Conservation (phyloP, 345 rosid genomes). For the Streptanthus diversifolius region DNA sequence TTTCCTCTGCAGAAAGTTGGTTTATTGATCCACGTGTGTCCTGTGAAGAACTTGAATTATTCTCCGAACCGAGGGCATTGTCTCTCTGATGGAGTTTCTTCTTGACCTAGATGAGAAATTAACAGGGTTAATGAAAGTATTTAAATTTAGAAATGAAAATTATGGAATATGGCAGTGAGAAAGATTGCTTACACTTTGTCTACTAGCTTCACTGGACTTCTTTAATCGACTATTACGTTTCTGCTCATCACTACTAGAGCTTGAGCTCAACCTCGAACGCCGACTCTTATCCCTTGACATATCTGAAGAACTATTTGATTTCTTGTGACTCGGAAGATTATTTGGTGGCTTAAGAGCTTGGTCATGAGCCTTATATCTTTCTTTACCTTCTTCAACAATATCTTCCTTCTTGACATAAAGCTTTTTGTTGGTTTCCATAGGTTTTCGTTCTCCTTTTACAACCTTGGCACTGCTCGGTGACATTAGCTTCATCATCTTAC, state of each 20-base stretch:
- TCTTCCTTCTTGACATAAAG: slow-evolving; percentile 34
- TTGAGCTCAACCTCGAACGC: slow-evolving; percentile 29
- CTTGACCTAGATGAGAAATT: slow-evolving; percentile 39
- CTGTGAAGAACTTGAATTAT: slow-evolving; percentile 15
- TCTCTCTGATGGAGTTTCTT: slow-evolving; percentile 38
- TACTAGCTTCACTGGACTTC: slow-evolving; percentile 27
- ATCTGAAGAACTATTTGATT: slow-evolving; percentile 32
- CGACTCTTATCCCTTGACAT: slow-evolving; percentile 22
- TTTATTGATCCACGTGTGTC: slow-evolving; percentile 14
- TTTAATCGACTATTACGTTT: slow-evolving; percentile 24
- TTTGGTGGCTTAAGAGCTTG: slow-evolving; percentile 33
- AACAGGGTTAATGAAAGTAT: neutral
- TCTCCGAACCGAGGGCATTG: slow-evolving; percentile 22
- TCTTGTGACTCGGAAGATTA: slow-evolving; percentile 28
- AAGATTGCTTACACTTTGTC: slow-evolving; percentile 28
- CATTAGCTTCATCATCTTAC: slow-evolving; percentile 30
- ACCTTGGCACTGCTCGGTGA: slow-evolving; percentile 36
- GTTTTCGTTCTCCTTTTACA: slow-evolving; percentile 31
- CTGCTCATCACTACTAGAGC: slow-evolving; percentile 32
- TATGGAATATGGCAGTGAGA: neutral
- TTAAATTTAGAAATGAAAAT: neutral
- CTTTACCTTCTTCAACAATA: slow-evolving; percentile 41
- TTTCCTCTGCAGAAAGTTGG: slow-evolving; percentile 30
- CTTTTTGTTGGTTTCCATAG: slow-evolving; percentile 29
- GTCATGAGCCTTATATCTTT: slow-evolving; percentile 36